phyloP scores from a whole-genome alignment of 2,329 filamentous ascomycete genomes.

The Talaromyces sp. region DNA sequence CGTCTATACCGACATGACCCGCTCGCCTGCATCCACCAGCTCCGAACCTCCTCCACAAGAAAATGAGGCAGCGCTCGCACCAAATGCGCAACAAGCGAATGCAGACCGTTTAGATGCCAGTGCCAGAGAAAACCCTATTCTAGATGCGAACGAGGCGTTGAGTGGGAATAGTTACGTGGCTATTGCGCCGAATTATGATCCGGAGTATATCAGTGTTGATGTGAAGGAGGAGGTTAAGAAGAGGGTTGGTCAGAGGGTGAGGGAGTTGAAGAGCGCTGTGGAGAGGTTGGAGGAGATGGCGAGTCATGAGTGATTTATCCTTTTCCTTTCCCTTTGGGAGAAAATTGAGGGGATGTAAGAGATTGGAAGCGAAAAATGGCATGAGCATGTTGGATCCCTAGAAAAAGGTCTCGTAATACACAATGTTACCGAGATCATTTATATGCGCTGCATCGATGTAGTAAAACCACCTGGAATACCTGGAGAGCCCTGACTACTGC shows the following conservation, averaged over 20 bases:
- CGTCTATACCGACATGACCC: slow-evolving; percentile 31
- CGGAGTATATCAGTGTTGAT: slow-evolving; percentile 28
- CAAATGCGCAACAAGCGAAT: slow-evolving; percentile 14
- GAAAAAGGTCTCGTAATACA: not conserved
- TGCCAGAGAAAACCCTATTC: slow-evolving; percentile 3
- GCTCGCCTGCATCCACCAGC: slow-evolving; percentile 8
- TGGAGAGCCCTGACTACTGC: not conserved
- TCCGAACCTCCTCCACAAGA: not conserved
- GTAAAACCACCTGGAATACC: not conserved
- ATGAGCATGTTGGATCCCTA: not conserved
- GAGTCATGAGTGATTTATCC: slow-evolving; percentile 36
- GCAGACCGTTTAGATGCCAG: slow-evolving; percentile 14
- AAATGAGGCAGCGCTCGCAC: slow-evolving; percentile 1
- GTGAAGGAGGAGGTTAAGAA: slow-evolving; percentile 45
- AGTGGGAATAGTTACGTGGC: slow-evolving; percentile 4
- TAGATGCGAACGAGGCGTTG: not conserved
- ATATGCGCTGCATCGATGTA: not conserved
- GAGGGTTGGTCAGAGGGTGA: slow-evolving; percentile 46
- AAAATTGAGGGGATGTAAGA: too few relatives aligned
- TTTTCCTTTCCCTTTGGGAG: too few relatives aligned
- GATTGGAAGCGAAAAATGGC: too few relatives aligned
- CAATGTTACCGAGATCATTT: not conserved
- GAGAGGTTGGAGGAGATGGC: slow-evolving; percentile 44
- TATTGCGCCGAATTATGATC: slow-evolving; percentile 35
- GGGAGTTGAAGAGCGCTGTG: slow-evolving; percentile 49